Conservation (phyloP, 208 protist species). For the Trypanosoma caninum region DNA sequence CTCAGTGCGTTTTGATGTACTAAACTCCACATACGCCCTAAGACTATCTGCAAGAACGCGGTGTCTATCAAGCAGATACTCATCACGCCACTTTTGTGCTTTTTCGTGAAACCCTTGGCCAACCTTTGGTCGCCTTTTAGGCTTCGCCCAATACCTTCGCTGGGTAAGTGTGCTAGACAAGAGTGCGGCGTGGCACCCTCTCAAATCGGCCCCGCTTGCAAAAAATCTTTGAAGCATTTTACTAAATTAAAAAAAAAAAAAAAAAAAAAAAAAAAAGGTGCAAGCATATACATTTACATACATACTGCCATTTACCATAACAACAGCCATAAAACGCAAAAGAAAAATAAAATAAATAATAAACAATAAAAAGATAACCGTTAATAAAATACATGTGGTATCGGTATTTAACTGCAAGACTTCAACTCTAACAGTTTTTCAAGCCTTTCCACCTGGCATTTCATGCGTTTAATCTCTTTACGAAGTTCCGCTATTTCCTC, state of each 20-base stretch:
- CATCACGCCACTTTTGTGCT: conserved; percentile 86
- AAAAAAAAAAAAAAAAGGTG: conserved; percentile 7
- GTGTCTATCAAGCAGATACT: conserved; percentile 87
- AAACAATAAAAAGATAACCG: not conserved
- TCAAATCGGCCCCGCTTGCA: conserved; percentile 52
- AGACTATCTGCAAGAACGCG: conserved; percentile 82
- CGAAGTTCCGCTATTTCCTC: conserved; percentile 27
- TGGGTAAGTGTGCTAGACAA: conserved; percentile 40
- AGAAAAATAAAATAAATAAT: not conserved
- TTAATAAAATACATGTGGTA: not conserved
- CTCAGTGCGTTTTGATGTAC: conserved; percentile 72
- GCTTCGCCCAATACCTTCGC: conserved; percentile 85
- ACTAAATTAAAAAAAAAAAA: not conserved
- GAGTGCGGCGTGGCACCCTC: conserved; percentile 27
- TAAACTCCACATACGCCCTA: conserved; percentile 86
- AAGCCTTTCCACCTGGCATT: conserved; percentile 43
- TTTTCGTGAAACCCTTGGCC: conserved; percentile 86
- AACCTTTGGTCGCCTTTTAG: conserved; percentile 89
- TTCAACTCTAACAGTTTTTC: conserved; percentile 44
- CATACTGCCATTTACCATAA: too few species aligned
- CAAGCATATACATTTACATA: not conserved
- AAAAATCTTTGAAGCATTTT: conserved; percentile 50
- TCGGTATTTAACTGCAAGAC: conserved; percentile 7
- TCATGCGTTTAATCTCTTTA: conserved; percentile 48
- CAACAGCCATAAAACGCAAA: not conserved